Percentiles rank a stretch among this genome's conserved stretches.
These are phyloP conservation scores for Phyllosticta capitalensis DNA, from an alignment of 2,329 filamentous ascomycete species.

Conservation along the genomic window DNA sequence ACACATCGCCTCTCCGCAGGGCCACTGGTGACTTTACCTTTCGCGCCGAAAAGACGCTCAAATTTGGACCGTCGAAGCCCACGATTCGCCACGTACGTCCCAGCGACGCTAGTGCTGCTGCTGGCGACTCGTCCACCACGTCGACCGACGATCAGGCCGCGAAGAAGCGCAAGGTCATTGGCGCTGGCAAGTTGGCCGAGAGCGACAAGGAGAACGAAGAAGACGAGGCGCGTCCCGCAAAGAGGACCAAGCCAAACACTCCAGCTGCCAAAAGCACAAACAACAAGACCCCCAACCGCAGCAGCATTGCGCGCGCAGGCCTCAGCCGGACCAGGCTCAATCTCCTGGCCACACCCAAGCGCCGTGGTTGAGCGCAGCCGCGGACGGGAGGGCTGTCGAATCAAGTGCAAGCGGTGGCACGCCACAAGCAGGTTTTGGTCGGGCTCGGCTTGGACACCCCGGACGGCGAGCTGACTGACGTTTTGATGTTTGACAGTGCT, in stretches of 20 bases:
- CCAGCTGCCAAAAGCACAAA: constrained; percentile 15
- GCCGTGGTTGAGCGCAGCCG: constrained; percentile 10
- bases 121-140: constrained; percentile 11
- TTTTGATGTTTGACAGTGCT: background rate
- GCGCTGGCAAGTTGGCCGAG: constrained; percentile 21
- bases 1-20: constrained; percentile 20
- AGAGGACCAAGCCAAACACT: constrained; percentile 24
- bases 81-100: constrained; percentile 35
- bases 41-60: constrained; percentile 35
- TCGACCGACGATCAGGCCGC: constrained; percentile 14
- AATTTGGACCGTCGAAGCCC: constrained; percentile 27
- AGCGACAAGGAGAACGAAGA: constrained; percentile 37
- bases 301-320: constrained; percentile 17
- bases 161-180: constrained; percentile 36
- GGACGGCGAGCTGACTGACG: background rate
- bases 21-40: constrained; percentile 38
- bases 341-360: constrained; percentile 31
- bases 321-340: constrained; percentile 30
- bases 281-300: constrained; percentile 20
- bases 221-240: constrained; percentile 22
- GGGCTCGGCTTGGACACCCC: background rate
- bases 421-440: background rate
- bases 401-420: background rate
- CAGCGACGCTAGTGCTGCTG: constrained; percentile 28
- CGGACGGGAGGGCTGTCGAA: background rate